Percentiles rank a stretch among this genome's conserved stretches.
Conservation (phyloP, 371 early-diverging fungal species). For the Lichtheimia hyalospora region DNA sequence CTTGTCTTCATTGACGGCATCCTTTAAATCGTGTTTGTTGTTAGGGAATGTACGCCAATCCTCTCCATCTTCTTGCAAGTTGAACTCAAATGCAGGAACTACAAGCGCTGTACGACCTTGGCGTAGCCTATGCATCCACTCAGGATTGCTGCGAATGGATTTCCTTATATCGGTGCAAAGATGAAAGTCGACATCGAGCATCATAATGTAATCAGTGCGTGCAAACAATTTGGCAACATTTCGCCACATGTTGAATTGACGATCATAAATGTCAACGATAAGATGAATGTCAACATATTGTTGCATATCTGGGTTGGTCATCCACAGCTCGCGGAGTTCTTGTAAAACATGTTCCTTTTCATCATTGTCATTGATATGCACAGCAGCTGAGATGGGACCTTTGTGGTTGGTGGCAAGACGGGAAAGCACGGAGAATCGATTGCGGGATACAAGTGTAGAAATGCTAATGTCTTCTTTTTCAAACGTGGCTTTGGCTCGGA, state of each 20-base stretch:
- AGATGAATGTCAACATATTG: slow-evolving; percentile 66
- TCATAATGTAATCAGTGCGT: slow-evolving; percentile 66
- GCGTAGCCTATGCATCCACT: slow-evolving; percentile 40
- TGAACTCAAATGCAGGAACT: slow-evolving; percentile 69
- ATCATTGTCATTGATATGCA: slow-evolving; percentile 63
- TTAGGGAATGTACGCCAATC: slow-evolving; percentile 59
- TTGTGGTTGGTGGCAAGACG: slow-evolving; percentile 60
- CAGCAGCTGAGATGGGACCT: slow-evolving; percentile 69
- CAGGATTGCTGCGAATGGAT: slow-evolving; percentile 37
- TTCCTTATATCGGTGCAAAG: slow-evolving; percentile 63
- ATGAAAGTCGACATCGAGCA: slow-evolving; percentile 72
- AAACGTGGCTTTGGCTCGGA: slow-evolving; percentile 47
- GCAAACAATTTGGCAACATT: slow-evolving; percentile 71
- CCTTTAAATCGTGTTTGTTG: slow-evolving; percentile 43
- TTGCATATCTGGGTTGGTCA: slow-evolving; percentile 53
- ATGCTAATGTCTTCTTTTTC: slow-evolving; percentile 63
- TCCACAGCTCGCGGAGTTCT: slow-evolving; percentile 51
- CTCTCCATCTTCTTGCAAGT: slow-evolving; percentile 51
- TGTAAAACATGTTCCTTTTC: slow-evolving; percentile 43
- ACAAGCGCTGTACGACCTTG: slow-evolving; percentile 58
- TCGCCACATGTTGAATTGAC: slow-evolving; percentile 76
- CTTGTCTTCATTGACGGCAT: slow-evolving; percentile 41
- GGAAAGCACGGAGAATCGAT: slow-evolving; percentile 53
- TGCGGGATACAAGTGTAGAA: slow-evolving; percentile 62
- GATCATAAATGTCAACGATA: slow-evolving; percentile 61